Conservation (phyloP, 2,329 filamentous ascomycete species). For the Cercospora sp. region DNA sequence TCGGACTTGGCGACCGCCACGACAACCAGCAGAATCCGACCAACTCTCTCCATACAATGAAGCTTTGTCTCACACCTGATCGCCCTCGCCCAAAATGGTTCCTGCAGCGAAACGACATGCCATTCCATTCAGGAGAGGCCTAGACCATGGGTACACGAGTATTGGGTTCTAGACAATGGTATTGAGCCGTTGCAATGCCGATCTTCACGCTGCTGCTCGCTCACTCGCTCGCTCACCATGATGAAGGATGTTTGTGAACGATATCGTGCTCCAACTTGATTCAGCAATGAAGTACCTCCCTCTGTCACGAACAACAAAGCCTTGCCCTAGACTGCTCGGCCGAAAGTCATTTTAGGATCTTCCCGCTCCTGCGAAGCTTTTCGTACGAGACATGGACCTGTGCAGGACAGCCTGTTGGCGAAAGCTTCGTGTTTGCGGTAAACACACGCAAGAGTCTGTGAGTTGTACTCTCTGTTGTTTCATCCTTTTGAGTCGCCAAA, state of each 20-base stretch:
- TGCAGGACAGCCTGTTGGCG: not conserved
- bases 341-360: not conserved
- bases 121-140: not conserved
- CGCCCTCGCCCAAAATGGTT: not conserved
- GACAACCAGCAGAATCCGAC: not conserved
- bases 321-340: not conserved
- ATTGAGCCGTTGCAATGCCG: not conserved
- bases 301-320: not conserved
- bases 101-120: not conserved
- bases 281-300: not conserved
- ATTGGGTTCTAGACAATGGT: not conserved
- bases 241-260: not conserved
- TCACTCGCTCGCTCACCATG: not conserved
- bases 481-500: not conserved
- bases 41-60: not conserved
- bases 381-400: not conserved
- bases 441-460: not conserved
- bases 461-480: not conserved
- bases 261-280: not conserved
- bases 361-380: not conserved
- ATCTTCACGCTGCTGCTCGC: not conserved
- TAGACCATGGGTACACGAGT: not conserved
- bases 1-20: conserved; percentile 1
- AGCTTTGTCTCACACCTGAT: not conserved
- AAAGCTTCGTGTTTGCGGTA: not conserved